A percentile compares a stretch with the other conserved stretches of the same genome.
phyloP scores from a whole-genome alignment of 2,329 filamentous ascomycete genomes.

The Exophiala aquamarina region DNA sequence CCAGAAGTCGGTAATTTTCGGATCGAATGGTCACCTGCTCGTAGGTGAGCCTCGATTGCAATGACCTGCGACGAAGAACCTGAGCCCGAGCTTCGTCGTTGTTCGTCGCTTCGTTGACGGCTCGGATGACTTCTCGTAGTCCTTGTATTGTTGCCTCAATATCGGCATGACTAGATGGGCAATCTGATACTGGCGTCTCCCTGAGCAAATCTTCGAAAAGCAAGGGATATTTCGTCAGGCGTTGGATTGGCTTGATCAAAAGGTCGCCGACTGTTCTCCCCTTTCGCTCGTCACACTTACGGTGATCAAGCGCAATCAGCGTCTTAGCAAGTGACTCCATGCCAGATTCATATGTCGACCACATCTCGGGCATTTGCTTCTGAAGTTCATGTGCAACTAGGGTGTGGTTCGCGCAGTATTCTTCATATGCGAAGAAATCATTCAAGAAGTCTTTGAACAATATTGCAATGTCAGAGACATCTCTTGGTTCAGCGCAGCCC shows the following conservation, averaged over 20 bases:
- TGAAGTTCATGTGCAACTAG: conserved; percentile 77
- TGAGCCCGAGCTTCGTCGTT: conserved; percentile 67
- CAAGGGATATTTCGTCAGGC: conserved; percentile 86
- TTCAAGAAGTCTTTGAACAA: conserved; percentile 67
- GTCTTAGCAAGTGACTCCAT: conserved; percentile 79
- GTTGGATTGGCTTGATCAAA: conserved; percentile 93
- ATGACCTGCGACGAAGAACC: conserved; percentile 78
- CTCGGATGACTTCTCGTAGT: conserved; percentile 71
- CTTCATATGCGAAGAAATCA: conserved; percentile 83
- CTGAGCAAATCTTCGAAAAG: conserved; percentile 82
- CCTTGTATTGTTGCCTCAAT: conserved; percentile 71
- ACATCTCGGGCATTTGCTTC: conserved; percentile 66
- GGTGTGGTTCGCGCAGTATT: conserved; percentile 88
- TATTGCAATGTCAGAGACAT: conserved; percentile 54
- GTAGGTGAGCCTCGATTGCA: conserved; percentile 80
- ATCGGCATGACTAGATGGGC: conserved; percentile 76
- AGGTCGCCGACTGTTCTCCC: conserved; percentile 81
- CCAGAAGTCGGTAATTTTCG: conserved; percentile 73
- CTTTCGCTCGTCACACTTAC: conserved; percentile 65
- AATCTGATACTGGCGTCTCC: conserved; percentile 80
- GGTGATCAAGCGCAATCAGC: conserved; percentile 67
- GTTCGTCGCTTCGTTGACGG: conserved; percentile 82
- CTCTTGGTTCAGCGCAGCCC: conserved; percentile 49
- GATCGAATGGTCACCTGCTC: conserved; percentile 56
- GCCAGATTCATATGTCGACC: conserved; percentile 79